Evolutionary conservation across 306 rosid genomes (phyloP).

Genomic region (Vigna hirtella): DNA sequence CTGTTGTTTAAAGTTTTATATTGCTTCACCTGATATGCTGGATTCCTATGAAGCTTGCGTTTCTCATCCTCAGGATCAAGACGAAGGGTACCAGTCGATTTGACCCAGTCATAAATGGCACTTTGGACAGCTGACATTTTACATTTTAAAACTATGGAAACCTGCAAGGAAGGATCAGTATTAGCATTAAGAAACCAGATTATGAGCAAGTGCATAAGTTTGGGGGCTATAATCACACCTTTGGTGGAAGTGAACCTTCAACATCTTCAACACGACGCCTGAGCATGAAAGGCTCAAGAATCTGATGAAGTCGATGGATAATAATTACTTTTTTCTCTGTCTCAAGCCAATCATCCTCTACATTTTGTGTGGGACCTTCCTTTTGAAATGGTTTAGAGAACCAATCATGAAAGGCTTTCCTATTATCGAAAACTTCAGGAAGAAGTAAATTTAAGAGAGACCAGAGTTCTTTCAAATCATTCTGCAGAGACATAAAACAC

Average conservation of each 20-base stretch:
- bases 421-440: slow-evolving; percentile 97
- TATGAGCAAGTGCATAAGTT: slow-evolving; percentile 32
- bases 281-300: slow-evolving; percentile 99
- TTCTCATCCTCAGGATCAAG: slow-evolving; percentile 98
- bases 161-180: slow-evolving; percentile 63
- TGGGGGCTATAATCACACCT: slow-evolving; percentile 60
- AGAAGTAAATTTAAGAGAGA: slow-evolving; percentile 97
- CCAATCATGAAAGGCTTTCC: slow-evolving; percentile 98
- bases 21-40: slow-evolving; percentile 78
- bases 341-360: slow-evolving; percentile 99
- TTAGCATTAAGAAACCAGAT: slow-evolving; percentile 45
- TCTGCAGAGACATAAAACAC: slow-evolving; percentile 59
- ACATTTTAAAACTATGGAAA: slow-evolving; percentile 83
- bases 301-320: slow-evolving; percentile 97
- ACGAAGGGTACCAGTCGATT: slow-evolving; percentile 95
- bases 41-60: slow-evolving; percentile 76
- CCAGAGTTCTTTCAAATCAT: slow-evolving; percentile 99
- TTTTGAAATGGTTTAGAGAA: slow-evolving; percentile 96
- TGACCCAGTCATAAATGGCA: slow-evolving; percentile 95
- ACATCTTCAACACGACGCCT: slow-evolving; percentile 99
- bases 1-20: slow-evolving; percentile 92
- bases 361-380: slow-evolving; percentile 79
- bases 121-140: slow-evolving; percentile 97
- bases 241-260: slow-evolving; percentile 95
- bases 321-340: slow-evolving; percentile 95